Evolutionary conservation across 306 rosid genomes (phyloP).

Genomic region (Calophaca sinica): DNA sequence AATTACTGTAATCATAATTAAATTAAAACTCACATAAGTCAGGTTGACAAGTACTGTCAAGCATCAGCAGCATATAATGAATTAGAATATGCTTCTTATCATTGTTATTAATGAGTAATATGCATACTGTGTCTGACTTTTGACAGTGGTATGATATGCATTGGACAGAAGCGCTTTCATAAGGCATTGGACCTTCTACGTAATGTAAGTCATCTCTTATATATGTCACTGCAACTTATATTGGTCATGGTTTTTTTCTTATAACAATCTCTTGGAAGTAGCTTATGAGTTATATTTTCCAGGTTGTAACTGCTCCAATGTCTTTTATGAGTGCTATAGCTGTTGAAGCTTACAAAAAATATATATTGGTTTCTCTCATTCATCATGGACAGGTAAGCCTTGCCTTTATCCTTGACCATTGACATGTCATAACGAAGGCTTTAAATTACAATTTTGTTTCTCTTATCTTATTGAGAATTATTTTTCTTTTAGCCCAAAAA

Average conservation of each 20-base stretch:
- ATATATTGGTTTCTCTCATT: constrained; percentile 85
- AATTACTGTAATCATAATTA: too few relatives aligned
- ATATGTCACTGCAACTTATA: constrained; percentile 32
- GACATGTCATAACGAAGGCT: constrained; percentile 27
- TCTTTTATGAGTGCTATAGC: constrained; percentile 74
- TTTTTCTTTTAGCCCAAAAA: not conserved
- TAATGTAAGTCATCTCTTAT: constrained; percentile 58
- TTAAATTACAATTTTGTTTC: not conserved
- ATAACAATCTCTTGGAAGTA: constrained; percentile 21
- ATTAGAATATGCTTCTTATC: too few relatives aligned
- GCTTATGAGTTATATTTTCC: constrained; percentile 45
- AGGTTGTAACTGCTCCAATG: constrained; percentile 99
- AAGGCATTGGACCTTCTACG: constrained; percentile 96
- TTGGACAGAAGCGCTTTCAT: constrained; percentile 80
- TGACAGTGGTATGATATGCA: constrained; percentile 90
- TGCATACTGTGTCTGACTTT: constrained; percentile 33
- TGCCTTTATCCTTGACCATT: not conserved
- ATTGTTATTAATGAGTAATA: too few relatives aligned
- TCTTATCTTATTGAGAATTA: not conserved
- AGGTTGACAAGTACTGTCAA: too few relatives aligned
- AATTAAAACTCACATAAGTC: too few relatives aligned
- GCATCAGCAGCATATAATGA: too few relatives aligned
- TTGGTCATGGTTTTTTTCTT: constrained; percentile 37
- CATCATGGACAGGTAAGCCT: constrained; percentile 79
- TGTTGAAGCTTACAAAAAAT: constrained; percentile 94